These are phyloP conservation scores for Cyberlindnera mrakii DNA, from an alignment of 805 yeast species.

Conservation along the genomic window DNA sequence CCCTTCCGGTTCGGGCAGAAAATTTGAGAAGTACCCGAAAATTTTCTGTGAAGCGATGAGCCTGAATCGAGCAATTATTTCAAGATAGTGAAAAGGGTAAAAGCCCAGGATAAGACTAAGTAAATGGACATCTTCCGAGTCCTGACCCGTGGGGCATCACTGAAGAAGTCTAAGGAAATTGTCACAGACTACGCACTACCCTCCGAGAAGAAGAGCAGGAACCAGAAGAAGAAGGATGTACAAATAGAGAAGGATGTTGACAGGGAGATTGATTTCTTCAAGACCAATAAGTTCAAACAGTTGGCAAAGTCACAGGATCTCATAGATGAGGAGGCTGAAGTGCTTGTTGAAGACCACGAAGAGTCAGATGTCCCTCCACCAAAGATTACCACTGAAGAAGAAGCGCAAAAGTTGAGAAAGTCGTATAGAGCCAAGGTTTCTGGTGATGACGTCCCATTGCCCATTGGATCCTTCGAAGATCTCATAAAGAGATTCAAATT, in stretches of 20 bases:
- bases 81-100: background rate
- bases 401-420: constrained; percentile 58
- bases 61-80: too few species aligned
- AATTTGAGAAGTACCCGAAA: too few species aligned
- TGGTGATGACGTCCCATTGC: constrained; percentile 85
- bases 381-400: constrained; percentile 44
- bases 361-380: constrained; percentile 30
- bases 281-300: constrained; percentile 36
- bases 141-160: constrained; percentile 77
- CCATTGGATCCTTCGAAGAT: constrained; percentile 86
- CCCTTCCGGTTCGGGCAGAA: too few species aligned
- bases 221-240: constrained; percentile 30
- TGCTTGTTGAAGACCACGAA: constrained; percentile 21
- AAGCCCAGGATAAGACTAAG: background rate
- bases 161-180: constrained; percentile 45
- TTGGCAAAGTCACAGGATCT: constrained; percentile 23
- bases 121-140: constrained; percentile 88
- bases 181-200: constrained; percentile 25
- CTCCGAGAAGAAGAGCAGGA: constrained; percentile 21
- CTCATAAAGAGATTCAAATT: constrained; percentile 62
- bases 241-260: constrained; percentile 46
- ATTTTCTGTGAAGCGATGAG: background rate
- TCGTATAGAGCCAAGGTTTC: constrained; percentile 60
- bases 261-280: constrained; percentile 80
- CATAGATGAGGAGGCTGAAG: constrained; percentile 22